Evolutionary conservation across 2,329 filamentous ascomycete species (phyloP).

Genomic region (Pseudopithomyces maydicus): DNA sequence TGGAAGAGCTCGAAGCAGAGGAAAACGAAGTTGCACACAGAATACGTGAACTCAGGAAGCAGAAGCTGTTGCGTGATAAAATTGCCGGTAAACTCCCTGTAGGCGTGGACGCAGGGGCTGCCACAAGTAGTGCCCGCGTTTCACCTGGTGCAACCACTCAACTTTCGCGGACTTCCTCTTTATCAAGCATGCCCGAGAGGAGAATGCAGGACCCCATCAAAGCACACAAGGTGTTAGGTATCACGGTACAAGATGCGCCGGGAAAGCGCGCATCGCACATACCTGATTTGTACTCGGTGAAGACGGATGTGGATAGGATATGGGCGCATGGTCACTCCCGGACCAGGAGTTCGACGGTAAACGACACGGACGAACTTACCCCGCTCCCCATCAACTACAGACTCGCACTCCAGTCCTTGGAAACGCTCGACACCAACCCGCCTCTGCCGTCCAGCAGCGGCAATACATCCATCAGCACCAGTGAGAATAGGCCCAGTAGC

Average conservation of each 20-base stretch:
- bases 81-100: constrained; percentile 40
- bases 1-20: constrained; percentile 45
- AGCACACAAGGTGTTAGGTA: constrained; percentile 49
- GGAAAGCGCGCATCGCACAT: constrained; percentile 24
- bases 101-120: constrained; percentile 47
- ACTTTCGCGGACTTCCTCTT: constrained; percentile 37
- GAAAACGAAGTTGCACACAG: constrained; percentile 63
- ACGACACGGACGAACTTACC: constrained; percentile 40
- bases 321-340: constrained; percentile 26
- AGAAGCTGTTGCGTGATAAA: constrained; percentile 60
- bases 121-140: constrained; percentile 42
- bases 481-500: constrained; percentile 23
- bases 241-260: constrained; percentile 27
- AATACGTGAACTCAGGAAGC: constrained; percentile 63
- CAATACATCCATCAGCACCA: constrained; percentile 23
- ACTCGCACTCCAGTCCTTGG: constrained; percentile 42
- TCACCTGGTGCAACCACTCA: constrained; percentile 36
- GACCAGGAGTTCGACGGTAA: constrained; percentile 39
- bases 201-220: constrained; percentile 41
- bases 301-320: constrained; percentile 20
- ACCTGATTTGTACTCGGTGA: constrained; percentile 15
- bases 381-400: constrained; percentile 48
- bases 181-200: constrained; percentile 38
- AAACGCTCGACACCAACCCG: constrained; percentile 18
- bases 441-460: constrained; percentile 24